Evolutionary conservation across 2,329 filamentous ascomycete species (phyloP).

Genomic region (Pseudocercospora ulei): DNA sequence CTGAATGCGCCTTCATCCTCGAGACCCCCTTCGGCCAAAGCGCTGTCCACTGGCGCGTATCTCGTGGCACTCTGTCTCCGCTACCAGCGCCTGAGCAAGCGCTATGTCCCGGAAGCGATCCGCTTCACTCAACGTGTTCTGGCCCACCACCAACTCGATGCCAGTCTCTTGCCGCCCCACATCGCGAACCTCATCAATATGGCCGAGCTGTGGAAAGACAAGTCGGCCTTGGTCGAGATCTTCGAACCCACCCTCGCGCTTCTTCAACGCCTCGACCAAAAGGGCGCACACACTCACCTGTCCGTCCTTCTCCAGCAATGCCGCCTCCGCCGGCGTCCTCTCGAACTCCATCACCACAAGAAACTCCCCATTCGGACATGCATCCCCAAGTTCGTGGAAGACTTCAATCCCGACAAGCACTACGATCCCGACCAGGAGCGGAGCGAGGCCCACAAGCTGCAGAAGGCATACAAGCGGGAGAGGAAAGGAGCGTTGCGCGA

Average conservation of each 20-base stretch:
- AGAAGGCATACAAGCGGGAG: slow-evolving; percentile 87
- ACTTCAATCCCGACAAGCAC: slow-evolving; percentile 88
- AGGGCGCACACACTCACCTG: slow-evolving; percentile 52
- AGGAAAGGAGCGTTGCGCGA: slow-evolving; percentile 90
- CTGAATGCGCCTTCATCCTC: slow-evolving; percentile 55
- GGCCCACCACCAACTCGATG: slow-evolving; percentile 34
- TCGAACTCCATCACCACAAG: slow-evolving; percentile 80
- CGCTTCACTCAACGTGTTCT: slow-evolving; percentile 72
- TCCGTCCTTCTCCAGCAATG: slow-evolving; percentile 53
- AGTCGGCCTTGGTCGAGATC: slow-evolving; percentile 67
- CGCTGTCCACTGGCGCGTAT: slow-evolving; percentile 63
- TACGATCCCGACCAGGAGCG: slow-evolving; percentile 93
- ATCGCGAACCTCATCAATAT: slow-evolving; percentile 57
- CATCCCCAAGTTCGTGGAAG: slow-evolving; percentile 92
- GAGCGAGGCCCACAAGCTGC: slow-evolving; percentile 71
- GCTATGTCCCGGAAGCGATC: slow-evolving; percentile 80
- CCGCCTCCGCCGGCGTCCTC: slow-evolving; percentile 59
- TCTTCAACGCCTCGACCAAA: slow-evolving; percentile 30
- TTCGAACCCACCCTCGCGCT: slow-evolving; percentile 50
- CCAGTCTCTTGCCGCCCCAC: slow-evolving; percentile 42
- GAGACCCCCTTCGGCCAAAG: slow-evolving; percentile 55
- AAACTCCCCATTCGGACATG: slow-evolving; percentile 78
- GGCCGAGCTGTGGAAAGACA: slow-evolving; percentile 62
- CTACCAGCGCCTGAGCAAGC: slow-evolving; percentile 73
- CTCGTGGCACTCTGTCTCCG: slow-evolving; percentile 68